Base-by-base conservation (phyloP, 805 yeast genomes). In the Saccharomycopsis capsularis region DNA sequence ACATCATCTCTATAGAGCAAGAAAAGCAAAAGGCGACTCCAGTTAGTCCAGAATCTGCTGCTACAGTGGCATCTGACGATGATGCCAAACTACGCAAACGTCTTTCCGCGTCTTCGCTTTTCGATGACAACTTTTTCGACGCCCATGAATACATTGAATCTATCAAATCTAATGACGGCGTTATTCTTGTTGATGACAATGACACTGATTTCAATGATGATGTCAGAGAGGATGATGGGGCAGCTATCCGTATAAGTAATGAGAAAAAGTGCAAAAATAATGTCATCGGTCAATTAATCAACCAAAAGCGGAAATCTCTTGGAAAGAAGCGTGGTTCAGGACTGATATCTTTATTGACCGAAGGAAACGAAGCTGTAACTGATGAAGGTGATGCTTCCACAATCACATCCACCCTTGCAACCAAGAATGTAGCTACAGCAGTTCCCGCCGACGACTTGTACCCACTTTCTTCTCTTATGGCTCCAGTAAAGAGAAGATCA, bases 101-200 rank as follows among this genome's bases (percentile, higher is more conserved):
- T 13, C 18, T 15, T n/a, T 40, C 47, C 2, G 25, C 24, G n/a
- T n/a, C 41, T 5, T 42, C 48, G 24, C 35, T 75, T 2, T 65
- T 74, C 21, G 70, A 75, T 3, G 76, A 74, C 40, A 81, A 78
- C 44, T 80, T 72, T 57, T 79, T 64, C 58, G 95, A 86, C 66
- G 95, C 95, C 1, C 73, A 72, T 44, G 91, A 84, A 39, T 73
- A 69, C 54, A 63, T 74, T n/a, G 79, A 72, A 44, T 71, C 70
- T 19, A 60, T 63, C 55, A 69, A 55, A 46, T 62, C 63, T 3
- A 53, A 56, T 40, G 53, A 50, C 22, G 82, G 80, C 3, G 86
- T 82, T 13, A 78, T 81, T n/a, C 63, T 82, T 59, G 63, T 81
- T 16, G 68, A 69, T 27, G 64, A 57, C 19, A 61, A 56, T 11